Percentiles rank a stretch among this genome's conserved stretches.
These are phyloP conservation scores for Ramaria rubella DNA, from an alignment of 768 basidiomycete genomes.

Conservation along the genomic window DNA sequence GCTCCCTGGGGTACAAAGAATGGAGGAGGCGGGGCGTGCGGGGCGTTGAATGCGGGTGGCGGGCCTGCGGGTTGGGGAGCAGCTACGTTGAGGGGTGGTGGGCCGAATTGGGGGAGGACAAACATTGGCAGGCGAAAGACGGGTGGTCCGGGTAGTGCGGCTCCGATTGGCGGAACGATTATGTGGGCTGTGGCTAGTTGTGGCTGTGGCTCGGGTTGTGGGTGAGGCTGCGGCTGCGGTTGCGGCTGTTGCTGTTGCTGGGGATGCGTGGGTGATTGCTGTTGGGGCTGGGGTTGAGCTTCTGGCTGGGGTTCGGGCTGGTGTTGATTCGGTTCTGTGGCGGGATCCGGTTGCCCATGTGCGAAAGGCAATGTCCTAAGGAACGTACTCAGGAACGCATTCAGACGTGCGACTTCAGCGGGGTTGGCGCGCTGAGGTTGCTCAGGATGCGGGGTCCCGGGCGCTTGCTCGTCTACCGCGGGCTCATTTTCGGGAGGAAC, in stretches of 20 bases:
- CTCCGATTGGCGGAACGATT: constrained; percentile 1
- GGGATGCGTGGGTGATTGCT: not conserved
- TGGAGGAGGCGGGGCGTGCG: not conserved
- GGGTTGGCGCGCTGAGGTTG: not conserved
- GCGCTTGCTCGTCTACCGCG: not conserved
- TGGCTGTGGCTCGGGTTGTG: constrained; percentile 2
- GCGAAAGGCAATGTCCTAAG: not conserved
- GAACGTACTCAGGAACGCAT: not conserved
- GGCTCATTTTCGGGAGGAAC: not conserved
- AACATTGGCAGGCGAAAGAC: too few relatives aligned
- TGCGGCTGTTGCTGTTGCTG: not conserved
- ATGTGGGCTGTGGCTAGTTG: constrained; percentile 1
- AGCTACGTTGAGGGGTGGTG: too few relatives aligned
- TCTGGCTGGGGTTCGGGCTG: not conserved
- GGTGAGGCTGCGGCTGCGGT: constrained; percentile 4
- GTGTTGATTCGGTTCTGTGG: not conserved
- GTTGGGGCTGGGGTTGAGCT: constrained; percentile 4
- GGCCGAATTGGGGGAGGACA: not conserved
- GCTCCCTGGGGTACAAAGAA: constrained; percentile 13
- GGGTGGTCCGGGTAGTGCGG: not conserved
- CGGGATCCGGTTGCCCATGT: not conserved
- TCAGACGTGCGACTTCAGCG: not conserved
- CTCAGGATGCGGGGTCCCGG: not conserved
- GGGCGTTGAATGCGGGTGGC: not conserved
- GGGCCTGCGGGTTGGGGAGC: constrained; percentile 11